These are phyloP conservation scores for Flaveria ramosissima DNA, from an alignment of 129 eudicot genomes.

Conservation along the genomic window DNA sequence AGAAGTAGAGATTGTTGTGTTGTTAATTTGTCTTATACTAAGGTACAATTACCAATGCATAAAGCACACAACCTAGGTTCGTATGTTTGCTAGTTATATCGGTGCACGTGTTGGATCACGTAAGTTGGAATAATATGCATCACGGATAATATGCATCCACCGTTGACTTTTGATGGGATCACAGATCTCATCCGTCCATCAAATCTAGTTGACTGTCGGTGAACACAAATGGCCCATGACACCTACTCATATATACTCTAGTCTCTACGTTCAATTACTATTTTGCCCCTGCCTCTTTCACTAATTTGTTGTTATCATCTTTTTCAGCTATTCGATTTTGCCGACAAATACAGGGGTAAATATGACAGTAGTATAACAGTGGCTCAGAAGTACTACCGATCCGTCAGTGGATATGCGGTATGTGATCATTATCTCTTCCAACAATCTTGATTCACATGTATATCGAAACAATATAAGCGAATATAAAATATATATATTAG, in stretches of 20 bases:
- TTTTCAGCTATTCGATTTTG: conserved; percentile 77
- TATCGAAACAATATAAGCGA: background rate
- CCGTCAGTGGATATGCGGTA: conserved; percentile 68
- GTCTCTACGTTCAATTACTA: conserved; percentile 37
- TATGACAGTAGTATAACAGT: conserved; percentile 56
- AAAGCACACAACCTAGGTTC: background rate
- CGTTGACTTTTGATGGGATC: background rate
- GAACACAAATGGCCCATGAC: background rate
- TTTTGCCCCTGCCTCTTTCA: conserved; percentile 43
- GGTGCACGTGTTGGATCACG: background rate
- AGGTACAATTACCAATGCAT: conserved; percentile 10
- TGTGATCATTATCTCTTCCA: conserved; percentile 12
- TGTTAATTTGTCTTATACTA: conserved; percentile 27
- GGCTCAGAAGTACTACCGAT: conserved; percentile 63
- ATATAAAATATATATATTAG: no score
- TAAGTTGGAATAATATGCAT: background rate
- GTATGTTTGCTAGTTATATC: conserved; percentile 1
- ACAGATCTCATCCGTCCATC: background rate
- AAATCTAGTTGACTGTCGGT: conserved; percentile 4
- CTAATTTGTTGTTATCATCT: conserved; percentile 39
- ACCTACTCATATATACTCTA: conserved; percentile 29
- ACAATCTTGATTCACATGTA: conserved; percentile 11
- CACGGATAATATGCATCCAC: background rate
- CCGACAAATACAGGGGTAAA: conserved; percentile 70
- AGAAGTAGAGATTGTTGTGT: background rate